phyloP scores from a whole-genome alignment of 1,139 yeast species.

The Lodderomyces margitis region DNA sequence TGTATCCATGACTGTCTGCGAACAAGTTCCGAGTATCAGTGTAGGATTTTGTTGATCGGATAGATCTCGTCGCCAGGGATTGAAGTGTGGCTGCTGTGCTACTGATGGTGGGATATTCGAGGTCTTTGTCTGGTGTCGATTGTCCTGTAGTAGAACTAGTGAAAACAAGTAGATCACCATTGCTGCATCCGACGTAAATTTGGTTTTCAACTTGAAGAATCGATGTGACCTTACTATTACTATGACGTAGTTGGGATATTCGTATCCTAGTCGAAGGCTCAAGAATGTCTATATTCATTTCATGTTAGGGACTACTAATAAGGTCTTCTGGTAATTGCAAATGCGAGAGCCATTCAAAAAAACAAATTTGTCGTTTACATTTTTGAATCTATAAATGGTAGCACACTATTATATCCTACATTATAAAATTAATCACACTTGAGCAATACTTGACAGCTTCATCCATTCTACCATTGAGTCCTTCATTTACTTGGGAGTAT shows the following conservation, averaged over 20 bases:
- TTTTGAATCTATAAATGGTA: background rate
- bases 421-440: conserved; percentile 70
- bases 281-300: conserved; percentile 33
- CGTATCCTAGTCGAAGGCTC: conserved; percentile 31
- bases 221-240: conserved; percentile 23
- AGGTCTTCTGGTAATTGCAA: background rate
- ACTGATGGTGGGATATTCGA: conserved; percentile 2
- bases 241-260: conserved; percentile 18
- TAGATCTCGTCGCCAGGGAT: conserved; percentile 9
- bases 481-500: conserved; percentile 38
- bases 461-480: conserved; percentile 54
- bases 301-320: conserved; percentile 12
- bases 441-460: conserved; percentile 76
- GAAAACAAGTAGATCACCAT: conserved; percentile 31
- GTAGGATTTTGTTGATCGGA: conserved; percentile 22
- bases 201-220: conserved; percentile 20
- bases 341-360: conserved; percentile 5
- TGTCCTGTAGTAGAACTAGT: background rate
- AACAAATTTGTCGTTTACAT: conserved; percentile 2
- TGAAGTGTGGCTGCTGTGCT: background rate
- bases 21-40: conserved; percentile 20
- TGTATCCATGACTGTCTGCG: conserved; percentile 10
- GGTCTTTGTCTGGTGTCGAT: background rate
- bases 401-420: conserved; percentile 10
- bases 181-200: conserved; percentile 34